phyloP scores from a whole-genome alignment of 176 grass and related monocot species.

The Urochloa ruziziensis region DNA sequence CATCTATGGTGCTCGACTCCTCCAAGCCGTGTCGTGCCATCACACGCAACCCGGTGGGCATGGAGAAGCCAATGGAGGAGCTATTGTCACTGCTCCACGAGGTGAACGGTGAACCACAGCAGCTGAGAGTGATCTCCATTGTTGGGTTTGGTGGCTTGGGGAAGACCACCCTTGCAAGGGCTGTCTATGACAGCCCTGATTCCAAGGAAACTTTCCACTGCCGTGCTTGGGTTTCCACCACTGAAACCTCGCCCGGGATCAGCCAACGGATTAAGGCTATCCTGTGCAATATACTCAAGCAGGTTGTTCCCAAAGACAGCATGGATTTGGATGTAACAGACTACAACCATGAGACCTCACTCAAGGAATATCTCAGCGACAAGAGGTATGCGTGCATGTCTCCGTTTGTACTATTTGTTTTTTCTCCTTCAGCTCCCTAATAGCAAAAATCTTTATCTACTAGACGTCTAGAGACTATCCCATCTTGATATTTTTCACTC shows the following conservation, averaged over 20 bases:
- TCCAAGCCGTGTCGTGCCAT: not conserved
- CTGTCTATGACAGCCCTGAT: not conserved
- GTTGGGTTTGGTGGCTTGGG: conserved; percentile 40
- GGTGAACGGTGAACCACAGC: conserved; percentile 21
- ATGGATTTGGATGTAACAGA: conserved; percentile 13
- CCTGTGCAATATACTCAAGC: not conserved
- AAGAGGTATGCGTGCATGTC: not conserved
- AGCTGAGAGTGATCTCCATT: conserved; percentile 33
- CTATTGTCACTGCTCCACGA: not conserved
- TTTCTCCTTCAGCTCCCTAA: not conserved
- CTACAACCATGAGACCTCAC: not conserved
- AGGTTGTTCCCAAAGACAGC: not conserved
- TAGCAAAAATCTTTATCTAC: not conserved
- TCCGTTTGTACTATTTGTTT: not conserved
- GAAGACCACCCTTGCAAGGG: conserved; percentile 35
- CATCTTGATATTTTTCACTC: not conserved
- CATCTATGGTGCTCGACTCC: not conserved
- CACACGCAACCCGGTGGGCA: not conserved
- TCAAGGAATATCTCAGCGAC: conserved; percentile 10
- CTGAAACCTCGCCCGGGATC: not conserved
- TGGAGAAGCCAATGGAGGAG: conserved; percentile 6
- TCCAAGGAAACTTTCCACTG: not conserved
- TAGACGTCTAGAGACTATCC: too few relatives aligned
- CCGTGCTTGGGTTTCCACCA: conserved; percentile 26
- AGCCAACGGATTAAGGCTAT: not conserved